Percentiles rank a stretch among this genome's conserved stretches.
Evolutionary conservation across 441 rosid genomes (phyloP).

Genomic region (Gossypium trilobum): DNA sequence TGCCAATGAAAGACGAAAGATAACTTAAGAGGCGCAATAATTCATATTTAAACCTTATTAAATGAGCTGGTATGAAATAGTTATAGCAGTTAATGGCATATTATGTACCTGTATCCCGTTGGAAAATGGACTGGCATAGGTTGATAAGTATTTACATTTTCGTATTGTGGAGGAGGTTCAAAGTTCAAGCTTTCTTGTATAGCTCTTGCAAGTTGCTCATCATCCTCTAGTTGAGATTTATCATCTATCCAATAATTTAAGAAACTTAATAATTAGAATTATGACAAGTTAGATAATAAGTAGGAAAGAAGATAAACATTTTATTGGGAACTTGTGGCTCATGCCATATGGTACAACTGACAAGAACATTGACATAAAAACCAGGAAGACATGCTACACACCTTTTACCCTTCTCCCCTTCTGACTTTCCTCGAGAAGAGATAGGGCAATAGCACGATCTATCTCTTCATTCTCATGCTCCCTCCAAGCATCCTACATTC

Average conservation of each 20-base stretch:
- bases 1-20: slow-evolving; percentile 1
- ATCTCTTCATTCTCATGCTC: slow-evolving; percentile 63
- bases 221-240: slow-evolving; percentile 43
- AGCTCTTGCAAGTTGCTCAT: slow-evolving; percentile 70
- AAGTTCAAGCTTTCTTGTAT: slow-evolving; percentile 52
- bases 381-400: slow-evolving; percentile 32
- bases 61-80: slow-evolving; percentile 1
- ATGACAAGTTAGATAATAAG: slow-evolving; percentile 12
- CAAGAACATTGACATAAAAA: slow-evolving; percentile 10
- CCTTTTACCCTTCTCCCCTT: slow-evolving; percentile 33
- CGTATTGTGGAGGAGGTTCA: slow-evolving; percentile 39
- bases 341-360: not conserved
- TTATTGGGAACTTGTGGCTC: not conserved
- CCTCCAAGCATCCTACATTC: slow-evolving; percentile 41
- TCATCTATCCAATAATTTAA: slow-evolving; percentile 40
- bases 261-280: slow-evolving; percentile 19
- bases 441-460: slow-evolving; percentile 68
- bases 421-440: slow-evolving; percentile 62
- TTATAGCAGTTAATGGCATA: slow-evolving; percentile 5
- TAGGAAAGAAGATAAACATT: not conserved
- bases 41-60: not conserved
- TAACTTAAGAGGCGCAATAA: not conserved
- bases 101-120: slow-evolving; percentile 43
- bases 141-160: slow-evolving; percentile 25
- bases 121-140: slow-evolving; percentile 31